Conservation (phyloP, 192 early-diverging fungal species). For the Linnemannia exigua region DNA sequence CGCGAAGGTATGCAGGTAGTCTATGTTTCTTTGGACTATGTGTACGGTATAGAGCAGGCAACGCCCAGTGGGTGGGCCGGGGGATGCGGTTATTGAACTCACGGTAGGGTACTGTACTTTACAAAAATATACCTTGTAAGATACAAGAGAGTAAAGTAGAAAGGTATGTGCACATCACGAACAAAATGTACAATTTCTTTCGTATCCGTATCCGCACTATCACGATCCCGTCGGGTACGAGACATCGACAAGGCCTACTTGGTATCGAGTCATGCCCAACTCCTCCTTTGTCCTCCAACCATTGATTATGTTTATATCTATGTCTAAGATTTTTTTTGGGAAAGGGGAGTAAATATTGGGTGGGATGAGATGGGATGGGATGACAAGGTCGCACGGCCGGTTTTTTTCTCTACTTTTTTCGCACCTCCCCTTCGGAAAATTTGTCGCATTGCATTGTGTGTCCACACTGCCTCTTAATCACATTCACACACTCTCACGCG, state of each 20-base stretch:
- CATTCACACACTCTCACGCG: background rate
- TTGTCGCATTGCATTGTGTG: constrained; percentile 1
- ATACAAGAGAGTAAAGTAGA: too few relatives aligned
- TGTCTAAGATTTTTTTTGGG: too few relatives aligned
- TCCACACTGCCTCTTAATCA: background rate
- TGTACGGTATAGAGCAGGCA: too few relatives aligned
- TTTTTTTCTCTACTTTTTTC: background rate
- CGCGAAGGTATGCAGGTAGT: too few relatives aligned
- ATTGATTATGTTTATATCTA: too few relatives aligned
- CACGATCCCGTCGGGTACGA: background rate
- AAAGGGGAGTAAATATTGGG: background rate
- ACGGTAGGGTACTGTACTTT: too few relatives aligned
- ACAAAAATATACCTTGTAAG: too few relatives aligned
- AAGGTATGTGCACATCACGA: background rate
- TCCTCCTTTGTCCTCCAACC: background rate
- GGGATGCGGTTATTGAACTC: too few relatives aligned
- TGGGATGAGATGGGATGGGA: background rate
- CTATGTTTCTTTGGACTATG: too few relatives aligned
- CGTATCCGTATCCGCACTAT: background rate
- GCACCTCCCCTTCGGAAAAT: background rate
- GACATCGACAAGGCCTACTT: background rate
- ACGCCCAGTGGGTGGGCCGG: too few relatives aligned
- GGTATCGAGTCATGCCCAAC: background rate
- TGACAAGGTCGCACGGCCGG: constrained; percentile 8
- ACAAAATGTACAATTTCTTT: background rate